phyloP scores from a whole-genome alignment of 345 rosid species.

The Acer campestre region DNA sequence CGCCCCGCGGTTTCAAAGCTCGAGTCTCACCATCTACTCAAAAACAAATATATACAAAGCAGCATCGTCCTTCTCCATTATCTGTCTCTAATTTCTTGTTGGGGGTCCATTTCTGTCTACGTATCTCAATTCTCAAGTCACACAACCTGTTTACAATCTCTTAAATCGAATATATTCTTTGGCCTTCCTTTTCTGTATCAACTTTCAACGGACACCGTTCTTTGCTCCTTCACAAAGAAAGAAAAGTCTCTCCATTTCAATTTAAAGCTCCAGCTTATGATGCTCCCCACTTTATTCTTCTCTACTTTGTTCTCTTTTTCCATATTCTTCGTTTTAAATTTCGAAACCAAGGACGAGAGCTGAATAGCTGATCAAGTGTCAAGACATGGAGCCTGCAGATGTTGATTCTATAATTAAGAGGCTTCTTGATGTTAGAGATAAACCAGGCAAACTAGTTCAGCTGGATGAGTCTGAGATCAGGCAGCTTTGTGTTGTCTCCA shows the following conservation, averaged over 20 bases:
- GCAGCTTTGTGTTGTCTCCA: slow-evolving; percentile 68
- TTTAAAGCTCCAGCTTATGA: not conserved
- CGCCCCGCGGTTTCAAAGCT: not conserved
- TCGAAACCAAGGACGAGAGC: not conserved
- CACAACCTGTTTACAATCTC: not conserved
- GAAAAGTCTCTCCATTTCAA: slow-evolving; percentile 15
- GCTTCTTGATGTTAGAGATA: slow-evolving; percentile 65
- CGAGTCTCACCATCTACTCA: not conserved
- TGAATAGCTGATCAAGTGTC: too few species aligned
- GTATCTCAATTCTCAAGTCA: not conserved
- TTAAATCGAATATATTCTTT: slow-evolving; percentile 28
- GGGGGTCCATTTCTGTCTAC: slow-evolving; percentile 36
- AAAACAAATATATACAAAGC: not conserved
- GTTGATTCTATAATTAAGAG: slow-evolving; percentile 65
- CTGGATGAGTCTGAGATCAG: slow-evolving; percentile 71
- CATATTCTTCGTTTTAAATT: slow-evolving; percentile 9
- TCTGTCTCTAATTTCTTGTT: not conserved
- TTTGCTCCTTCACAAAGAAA: slow-evolving; percentile 22
- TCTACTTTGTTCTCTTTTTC: slow-evolving; percentile 13
- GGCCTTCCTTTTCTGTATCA: not conserved
- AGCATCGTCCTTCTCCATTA: not conserved
- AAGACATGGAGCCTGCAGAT: slow-evolving; percentile 48
- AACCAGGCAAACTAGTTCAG: slow-evolving; percentile 72
- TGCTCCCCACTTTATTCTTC: slow-evolving; percentile 11
- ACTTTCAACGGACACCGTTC: slow-evolving; percentile 17